phyloP scores from a whole-genome alignment of 2,329 filamentous ascomycete genomes.

The Ophiosphaerella narmari region DNA sequence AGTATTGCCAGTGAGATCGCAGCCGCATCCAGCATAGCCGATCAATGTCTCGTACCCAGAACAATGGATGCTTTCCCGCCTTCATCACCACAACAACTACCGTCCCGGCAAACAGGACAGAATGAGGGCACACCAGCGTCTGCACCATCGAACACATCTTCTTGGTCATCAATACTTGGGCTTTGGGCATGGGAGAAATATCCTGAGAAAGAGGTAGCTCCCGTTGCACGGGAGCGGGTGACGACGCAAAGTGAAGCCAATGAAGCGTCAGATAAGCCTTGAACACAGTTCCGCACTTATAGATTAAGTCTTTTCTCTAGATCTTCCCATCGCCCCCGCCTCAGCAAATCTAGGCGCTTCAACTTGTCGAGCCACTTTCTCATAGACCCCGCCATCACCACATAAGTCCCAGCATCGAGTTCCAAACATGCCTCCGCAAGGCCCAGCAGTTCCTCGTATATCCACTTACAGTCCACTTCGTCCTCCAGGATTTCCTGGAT shows the following conservation, averaged over 20 bases:
- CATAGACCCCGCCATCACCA: conserved; percentile 53
- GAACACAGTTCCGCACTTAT: conserved; percentile 47
- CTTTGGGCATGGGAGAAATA: conserved; percentile 41
- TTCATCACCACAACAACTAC: conserved; percentile 12
- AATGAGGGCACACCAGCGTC: conserved; percentile 9
- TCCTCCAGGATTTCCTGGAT: conserved; percentile 71
- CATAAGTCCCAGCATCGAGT: conserved; percentile 46
- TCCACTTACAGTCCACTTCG: conserved; percentile 79
- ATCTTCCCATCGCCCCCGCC: conserved; percentile 76
- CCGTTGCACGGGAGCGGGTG: conserved; percentile 66
- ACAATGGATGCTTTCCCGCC: conserved; percentile 14
- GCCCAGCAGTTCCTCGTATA: conserved; percentile 83
- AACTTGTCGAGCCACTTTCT: conserved; percentile 64
- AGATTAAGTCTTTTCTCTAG: conserved; percentile 58
- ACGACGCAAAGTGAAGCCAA: conserved; percentile 64
- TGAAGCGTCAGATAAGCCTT: conserved; percentile 57
- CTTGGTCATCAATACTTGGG: conserved; percentile 35
- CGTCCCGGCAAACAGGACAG: conserved; percentile 7
- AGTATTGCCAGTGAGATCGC: conserved; percentile 26
- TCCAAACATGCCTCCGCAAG: conserved; percentile 69
- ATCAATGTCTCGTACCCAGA: conserved; percentile 17
- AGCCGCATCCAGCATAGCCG: conserved; percentile 24
- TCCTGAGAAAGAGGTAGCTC: conserved; percentile 52
- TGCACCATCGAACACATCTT: conserved; percentile 9
- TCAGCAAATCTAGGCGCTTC: conserved; percentile 72